phyloP scores from a whole-genome alignment of 192 early-diverging fungal genomes.

The Anaeromyces robustus region DNA sequence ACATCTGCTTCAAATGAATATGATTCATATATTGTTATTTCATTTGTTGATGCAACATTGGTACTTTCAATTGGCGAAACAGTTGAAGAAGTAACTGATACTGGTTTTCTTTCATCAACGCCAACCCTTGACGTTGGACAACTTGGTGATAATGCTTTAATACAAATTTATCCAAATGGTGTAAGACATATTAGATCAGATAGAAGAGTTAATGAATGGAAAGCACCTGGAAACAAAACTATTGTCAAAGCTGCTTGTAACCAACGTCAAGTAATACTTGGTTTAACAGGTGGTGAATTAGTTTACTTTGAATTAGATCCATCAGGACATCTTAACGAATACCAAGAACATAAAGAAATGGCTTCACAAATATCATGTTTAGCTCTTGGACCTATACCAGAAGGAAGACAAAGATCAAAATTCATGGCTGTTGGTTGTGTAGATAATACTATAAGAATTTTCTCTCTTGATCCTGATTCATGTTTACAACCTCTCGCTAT shows the following conservation, averaged over 20 bases:
- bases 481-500: slow-evolving; percentile 63
- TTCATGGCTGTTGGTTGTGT: slow-evolving; percentile 79
- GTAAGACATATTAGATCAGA: slow-evolving; percentile 80
- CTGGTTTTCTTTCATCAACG: slow-evolving; percentile 66
- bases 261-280: slow-evolving; percentile 61
- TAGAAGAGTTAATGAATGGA: slow-evolving; percentile 87
- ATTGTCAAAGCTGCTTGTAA: slow-evolving; percentile 73
- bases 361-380: slow-evolving; percentile 53
- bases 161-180: slow-evolving; percentile 82
- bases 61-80: slow-evolving; percentile 85
- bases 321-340: slow-evolving; percentile 69
- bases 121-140: slow-evolving; percentile 75
- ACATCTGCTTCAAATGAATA: slow-evolving; percentile 24
- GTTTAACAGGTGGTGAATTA: slow-evolving; percentile 64
- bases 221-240: slow-evolving; percentile 51
- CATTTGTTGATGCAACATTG: slow-evolving; percentile 82
- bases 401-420: slow-evolving; percentile 49
- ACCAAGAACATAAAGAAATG: slow-evolving; percentile 59
- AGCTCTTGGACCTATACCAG: slow-evolving; percentile 63
- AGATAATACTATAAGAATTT: slow-evolving; percentile 79
- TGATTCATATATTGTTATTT: slow-evolving; percentile 81
- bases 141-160: slow-evolving; percentile 68
- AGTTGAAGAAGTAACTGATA: slow-evolving; percentile 80
- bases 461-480: slow-evolving; percentile 61
- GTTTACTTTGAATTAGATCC: slow-evolving; percentile 91